A percentile compares a stretch with the other conserved stretches of the same genome.
Evolutionary conservation across 495 filamentous ascomycete species (phyloP).

Genomic region (Cenococcum geophilum): DNA sequence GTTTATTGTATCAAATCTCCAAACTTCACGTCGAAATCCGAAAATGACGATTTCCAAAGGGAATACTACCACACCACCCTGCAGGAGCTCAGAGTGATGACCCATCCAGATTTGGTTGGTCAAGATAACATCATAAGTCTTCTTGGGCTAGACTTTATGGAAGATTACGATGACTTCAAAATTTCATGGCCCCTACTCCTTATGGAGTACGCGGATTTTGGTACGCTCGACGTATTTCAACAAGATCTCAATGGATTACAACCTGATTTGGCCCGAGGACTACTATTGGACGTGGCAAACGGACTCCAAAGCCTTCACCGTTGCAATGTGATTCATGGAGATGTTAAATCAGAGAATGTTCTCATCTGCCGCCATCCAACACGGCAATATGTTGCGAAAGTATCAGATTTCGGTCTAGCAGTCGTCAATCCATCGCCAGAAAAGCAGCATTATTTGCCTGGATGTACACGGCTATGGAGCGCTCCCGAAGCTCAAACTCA

Average conservation of each 20-base stretch:
- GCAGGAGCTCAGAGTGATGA: conserved; percentile 2
- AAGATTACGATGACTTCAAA: conserved; percentile 11
- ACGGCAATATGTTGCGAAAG: conserved; percentile 8
- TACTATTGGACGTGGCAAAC: conserved; percentile 1
- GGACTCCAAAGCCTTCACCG: conserved; percentile 6
- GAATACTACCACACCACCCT: conserved; percentile 1
- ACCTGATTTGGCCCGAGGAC: not conserved
- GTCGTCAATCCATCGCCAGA: not conserved
- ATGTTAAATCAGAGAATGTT: conserved; percentile 12
- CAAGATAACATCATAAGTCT: conserved; percentile 8
- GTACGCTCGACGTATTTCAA: conserved; percentile 8
- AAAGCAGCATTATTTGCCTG: conserved; percentile 3
- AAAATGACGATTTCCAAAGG: not conserved
- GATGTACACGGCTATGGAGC: conserved; percentile 4
- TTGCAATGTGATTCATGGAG: conserved; percentile 12
- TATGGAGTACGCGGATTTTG: conserved; percentile 7
- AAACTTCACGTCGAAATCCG: not conserved
- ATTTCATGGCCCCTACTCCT: conserved; percentile 2
- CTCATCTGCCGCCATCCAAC: conserved; percentile 2
- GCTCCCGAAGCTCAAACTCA: not conserved
- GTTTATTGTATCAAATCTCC: conserved; percentile 10
- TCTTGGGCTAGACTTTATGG: conserved; percentile 7
- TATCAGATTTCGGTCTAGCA: conserved; percentile 7
- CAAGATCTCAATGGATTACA: not conserved
- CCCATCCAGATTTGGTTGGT: not conserved